These are phyloP conservation scores for Xylariaceae sp. DNA, from an alignment of 2,329 filamentous ascomycete genomes.

Conservation along the genomic window DNA sequence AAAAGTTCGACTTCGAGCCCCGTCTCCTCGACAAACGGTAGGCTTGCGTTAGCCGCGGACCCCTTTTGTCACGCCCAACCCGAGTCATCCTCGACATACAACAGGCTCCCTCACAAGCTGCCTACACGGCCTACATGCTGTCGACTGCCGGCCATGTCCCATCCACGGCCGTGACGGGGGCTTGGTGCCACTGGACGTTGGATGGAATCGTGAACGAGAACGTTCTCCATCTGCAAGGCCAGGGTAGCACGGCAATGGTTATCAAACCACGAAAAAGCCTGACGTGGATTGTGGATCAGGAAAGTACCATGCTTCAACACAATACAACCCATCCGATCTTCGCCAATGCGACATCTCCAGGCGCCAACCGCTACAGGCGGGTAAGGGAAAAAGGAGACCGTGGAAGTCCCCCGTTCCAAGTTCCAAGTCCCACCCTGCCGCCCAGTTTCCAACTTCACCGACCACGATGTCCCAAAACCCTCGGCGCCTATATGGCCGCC, in stretches of 20 bases:
- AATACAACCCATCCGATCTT: conserved; percentile 11
- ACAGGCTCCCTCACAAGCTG: background rate
- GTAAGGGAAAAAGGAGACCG: conserved; percentile 7
- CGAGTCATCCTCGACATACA: conserved; percentile 3
- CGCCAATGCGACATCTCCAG: conserved; percentile 15
- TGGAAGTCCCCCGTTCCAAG: background rate
- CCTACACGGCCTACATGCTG: no score
- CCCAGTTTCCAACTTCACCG: background rate
- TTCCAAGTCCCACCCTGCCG: background rate
- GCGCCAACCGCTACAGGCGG: conserved; percentile 13
- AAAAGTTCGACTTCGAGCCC: conserved; percentile 1
- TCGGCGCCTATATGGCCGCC: background rate
- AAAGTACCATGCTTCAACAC: conserved; percentile 7
- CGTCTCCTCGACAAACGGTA: conserved; percentile 9
- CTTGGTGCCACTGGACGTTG: background rate
- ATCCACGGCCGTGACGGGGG: background rate
- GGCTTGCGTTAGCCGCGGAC: conserved; percentile 15
- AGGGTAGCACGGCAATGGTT: conserved; percentile 1
- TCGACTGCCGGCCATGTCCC: background rate
- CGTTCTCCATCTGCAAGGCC: background rate
- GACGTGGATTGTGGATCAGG: background rate
- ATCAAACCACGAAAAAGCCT: conserved; percentile 1
- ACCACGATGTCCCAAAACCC: background rate
- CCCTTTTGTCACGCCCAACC: conserved; percentile 11
- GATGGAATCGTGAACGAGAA: background rate